Evolutionary conservation across 345 rosid species (phyloP).

Genomic region (Moricandia arvensis): DNA sequence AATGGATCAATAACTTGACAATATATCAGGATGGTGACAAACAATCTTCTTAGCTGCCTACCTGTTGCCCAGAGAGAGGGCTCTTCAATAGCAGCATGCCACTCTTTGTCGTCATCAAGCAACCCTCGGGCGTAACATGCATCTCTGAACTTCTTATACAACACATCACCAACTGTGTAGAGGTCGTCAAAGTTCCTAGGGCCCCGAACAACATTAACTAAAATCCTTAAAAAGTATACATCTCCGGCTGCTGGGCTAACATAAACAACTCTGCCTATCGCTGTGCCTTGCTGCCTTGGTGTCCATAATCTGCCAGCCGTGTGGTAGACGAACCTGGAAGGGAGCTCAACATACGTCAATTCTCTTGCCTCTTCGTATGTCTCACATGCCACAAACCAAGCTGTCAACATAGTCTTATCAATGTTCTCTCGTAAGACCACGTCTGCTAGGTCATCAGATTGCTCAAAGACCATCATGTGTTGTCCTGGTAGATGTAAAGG

Average conservation of each 20-base stretch:
- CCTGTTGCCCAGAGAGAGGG: no score
- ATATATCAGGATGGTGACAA: no score
- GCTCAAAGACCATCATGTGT: not conserved
- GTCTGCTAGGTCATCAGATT: no score
- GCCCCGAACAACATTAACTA: no score
- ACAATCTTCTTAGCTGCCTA: no score
- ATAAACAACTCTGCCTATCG: not conserved
- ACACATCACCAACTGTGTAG: no score
- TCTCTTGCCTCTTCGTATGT: not conserved
- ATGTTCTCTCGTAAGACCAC: not conserved
- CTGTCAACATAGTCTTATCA: not conserved
- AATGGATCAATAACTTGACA: no score
- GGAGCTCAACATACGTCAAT: not conserved
- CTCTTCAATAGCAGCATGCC: no score
- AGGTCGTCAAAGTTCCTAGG: no score
- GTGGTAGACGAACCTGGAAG: not conserved
- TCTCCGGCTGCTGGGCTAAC: not conserved
- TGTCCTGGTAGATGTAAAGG: not conserved
- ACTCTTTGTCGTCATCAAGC: no score
- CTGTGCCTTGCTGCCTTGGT: not conserved
- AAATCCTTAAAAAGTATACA: not conserved
- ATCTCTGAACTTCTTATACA: no score
- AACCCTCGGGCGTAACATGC: no score
- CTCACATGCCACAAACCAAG: not conserved
- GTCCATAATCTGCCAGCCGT: not conserved